These are phyloP conservation scores for Eucalyptus albens DNA, from an alignment of 345 rosid species.

Conservation along the genomic window DNA sequence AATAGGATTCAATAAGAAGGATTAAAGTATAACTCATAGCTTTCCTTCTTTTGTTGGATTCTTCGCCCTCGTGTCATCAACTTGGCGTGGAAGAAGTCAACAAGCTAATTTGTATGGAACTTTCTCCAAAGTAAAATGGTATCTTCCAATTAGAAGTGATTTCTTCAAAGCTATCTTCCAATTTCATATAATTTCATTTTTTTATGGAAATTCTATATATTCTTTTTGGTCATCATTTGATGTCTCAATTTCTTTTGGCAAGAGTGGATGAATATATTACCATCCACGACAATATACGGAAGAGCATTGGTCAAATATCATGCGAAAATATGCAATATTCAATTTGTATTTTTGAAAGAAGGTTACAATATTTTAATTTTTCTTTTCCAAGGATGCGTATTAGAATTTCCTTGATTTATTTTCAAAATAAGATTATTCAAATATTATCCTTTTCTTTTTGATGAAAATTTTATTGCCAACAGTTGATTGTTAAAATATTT, in stretches of 20 bases:
- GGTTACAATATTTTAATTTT: background rate
- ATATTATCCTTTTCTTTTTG: background rate
- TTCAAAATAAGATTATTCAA: background rate
- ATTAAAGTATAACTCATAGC: background rate
- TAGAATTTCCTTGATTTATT: background rate
- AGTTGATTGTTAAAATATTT: background rate
- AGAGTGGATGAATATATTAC: background rate
- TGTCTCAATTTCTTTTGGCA: background rate
- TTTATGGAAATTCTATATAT: background rate
- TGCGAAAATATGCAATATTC: background rate
- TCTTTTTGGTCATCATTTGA: background rate
- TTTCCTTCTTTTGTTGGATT: background rate
- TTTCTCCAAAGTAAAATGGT: background rate
- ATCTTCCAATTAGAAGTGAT: background rate
- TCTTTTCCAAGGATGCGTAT: background rate
- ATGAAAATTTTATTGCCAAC: background rate
- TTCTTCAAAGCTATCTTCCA: background rate
- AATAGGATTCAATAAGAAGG: background rate
- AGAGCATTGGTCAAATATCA: background rate
- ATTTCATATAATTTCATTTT: background rate
- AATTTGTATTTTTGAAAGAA: background rate
- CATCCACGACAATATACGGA: background rate
- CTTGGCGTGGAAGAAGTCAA: background rate
- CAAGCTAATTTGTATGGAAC: background rate
- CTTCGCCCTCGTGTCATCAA: background rate